Base-by-base conservation (phyloP, 495 filamentous ascomycete species). In the Hypoxylon lienhwacheense region DNA sequence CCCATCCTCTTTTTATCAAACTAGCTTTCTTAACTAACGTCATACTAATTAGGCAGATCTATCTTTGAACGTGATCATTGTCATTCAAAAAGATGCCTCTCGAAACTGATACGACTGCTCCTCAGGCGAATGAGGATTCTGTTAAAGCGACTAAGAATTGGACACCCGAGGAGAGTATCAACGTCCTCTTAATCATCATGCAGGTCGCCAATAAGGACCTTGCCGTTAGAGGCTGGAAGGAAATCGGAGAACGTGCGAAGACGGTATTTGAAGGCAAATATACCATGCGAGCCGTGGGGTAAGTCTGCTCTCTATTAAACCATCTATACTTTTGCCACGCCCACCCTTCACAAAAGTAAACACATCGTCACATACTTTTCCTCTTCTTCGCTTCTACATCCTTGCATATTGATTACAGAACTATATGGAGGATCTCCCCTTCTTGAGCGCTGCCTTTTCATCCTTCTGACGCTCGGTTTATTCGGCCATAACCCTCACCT, bases 161-260 rank as follows among this genome's bases (percentile, higher is more conserved):
- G 55, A 20, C 12, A 7, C 6, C 14, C 16, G 48, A 52, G 0
- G 55, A 59, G 16, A 36, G 6, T 7, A 4, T 15, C 5, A 47
- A 31, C 16, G 28, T 47, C n/a, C 21, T 59, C 11, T n/a, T 59
- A 4, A 19, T 59, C 7, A 47, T 59, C 17, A 53, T 52, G 55
- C 41, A 52, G 35, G 35, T 43, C 6, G 35, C 34, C 4, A 53
- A 57, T 20, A 14, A 5, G 11, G n/a, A 50, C 0, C 31, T 57
- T 0, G 5, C n/a, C 2, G 47, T 59, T n/a, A 47, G 14, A 7
- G 55, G 48, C 2, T 59, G 55, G 55, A 59, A 59, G 12, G 1
- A 15, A 2, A 53, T 59, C 20, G 19, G 7, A 3, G 49, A 53
- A 2, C 53, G 36, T 17, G 43, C 37, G 4, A n/a, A 53, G 14